Conservation (phyloP, 1,284 basidiomycete species). For the Tilletia indica region DNA sequence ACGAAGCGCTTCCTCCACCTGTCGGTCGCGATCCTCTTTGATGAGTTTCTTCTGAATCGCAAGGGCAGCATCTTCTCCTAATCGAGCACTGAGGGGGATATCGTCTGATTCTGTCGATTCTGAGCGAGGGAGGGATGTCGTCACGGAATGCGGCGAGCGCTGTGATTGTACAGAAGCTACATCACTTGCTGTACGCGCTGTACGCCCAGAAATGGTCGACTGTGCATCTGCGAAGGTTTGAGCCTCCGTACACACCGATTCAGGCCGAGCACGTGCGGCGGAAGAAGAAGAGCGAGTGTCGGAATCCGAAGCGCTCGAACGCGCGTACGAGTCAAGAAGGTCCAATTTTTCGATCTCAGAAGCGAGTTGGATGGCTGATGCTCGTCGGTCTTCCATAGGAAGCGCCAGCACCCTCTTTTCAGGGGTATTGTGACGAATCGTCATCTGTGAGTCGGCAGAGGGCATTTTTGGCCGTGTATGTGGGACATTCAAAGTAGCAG, state of each 20-base stretch:
- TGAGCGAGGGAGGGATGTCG: not conserved
- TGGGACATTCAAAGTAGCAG: not conserved
- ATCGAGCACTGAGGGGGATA: not conserved
- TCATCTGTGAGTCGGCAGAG: not conserved
- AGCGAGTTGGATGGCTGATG: not conserved
- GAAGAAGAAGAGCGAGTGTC: not conserved
- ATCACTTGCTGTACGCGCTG: not conserved
- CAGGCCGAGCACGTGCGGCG: not conserved
- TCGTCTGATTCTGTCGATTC: not conserved
- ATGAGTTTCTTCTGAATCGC: not conserved
- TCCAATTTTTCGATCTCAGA: constrained; percentile 4
- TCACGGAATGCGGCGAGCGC: not conserved
- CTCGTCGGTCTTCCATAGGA: too few relatives aligned
- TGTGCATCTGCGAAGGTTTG: too few relatives aligned
- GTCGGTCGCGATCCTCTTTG: not conserved
- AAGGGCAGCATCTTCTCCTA: not conserved
- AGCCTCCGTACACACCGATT: not conserved
- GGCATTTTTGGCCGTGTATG: not conserved
- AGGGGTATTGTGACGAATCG: not conserved
- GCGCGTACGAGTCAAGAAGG: not conserved
- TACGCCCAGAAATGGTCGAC: not conserved
- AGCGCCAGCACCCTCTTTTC: too few relatives aligned
- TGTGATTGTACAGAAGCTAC: not conserved
- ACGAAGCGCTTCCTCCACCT: not conserved
- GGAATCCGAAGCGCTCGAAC: not conserved